phyloP scores from a whole-genome alignment of 2,329 filamentous ascomycete species.

The Aphanoascus verrucosus region DNA sequence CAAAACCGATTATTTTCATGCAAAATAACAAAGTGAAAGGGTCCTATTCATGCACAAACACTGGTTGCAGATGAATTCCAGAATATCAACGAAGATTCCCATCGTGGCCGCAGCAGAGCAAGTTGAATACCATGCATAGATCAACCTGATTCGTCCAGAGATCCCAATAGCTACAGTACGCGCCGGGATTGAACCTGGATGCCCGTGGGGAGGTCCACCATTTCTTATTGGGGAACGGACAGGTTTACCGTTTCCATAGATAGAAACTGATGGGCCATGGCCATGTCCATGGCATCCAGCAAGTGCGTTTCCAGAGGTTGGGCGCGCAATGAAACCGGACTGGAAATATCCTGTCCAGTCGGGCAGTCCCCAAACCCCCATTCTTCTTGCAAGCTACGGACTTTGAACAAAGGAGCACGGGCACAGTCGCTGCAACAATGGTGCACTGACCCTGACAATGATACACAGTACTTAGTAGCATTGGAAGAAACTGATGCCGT shows the following conservation, averaged over 20 bases:
- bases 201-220: too few species aligned
- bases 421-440: too few species aligned
- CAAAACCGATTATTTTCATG: neutral
- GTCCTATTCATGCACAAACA: neutral
- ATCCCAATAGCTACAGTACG: neutral
- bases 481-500: neutral
- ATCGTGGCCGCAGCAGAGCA: neutral
- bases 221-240: neutral
- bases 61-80: neutral
- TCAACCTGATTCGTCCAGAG: neutral
- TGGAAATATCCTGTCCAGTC: too few species aligned
- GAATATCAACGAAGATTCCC: slow-evolving; percentile 1
- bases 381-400: too few species aligned
- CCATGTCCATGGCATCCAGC: too few species aligned
- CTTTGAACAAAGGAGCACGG: too few species aligned
- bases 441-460: too few species aligned
- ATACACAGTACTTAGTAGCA: too few species aligned
- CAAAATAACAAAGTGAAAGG: neutral
- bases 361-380: too few species aligned
- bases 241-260: neutral
- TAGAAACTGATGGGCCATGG: neutral
- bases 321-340: neutral
- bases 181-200: too few species aligned
- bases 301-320: neutral
- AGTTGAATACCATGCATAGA: neutral